Conservation (phyloP, 306 rosid species). For the Lotus japonicus region DNA sequence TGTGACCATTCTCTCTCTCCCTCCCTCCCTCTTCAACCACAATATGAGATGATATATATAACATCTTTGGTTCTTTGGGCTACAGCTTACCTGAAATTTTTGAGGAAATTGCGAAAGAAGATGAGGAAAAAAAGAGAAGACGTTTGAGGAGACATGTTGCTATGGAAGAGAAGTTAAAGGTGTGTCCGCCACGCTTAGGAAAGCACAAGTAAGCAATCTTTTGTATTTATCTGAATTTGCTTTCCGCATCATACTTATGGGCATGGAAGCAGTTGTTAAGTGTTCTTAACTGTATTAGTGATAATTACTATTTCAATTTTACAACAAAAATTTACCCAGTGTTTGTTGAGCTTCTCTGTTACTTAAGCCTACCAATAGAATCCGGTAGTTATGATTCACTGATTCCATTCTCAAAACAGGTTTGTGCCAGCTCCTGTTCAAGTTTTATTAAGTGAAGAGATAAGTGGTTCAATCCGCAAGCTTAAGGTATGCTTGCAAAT, state of each 20-base stretch:
- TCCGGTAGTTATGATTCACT: background rate
- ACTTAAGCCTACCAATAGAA: background rate
- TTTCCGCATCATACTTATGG: background rate
- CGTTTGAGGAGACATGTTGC: constrained; percentile 61
- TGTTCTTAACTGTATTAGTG: background rate
- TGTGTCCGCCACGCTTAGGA: constrained; percentile 80
- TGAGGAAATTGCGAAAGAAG: constrained; percentile 70
- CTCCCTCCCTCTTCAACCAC: background rate
- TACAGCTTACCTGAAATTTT: constrained; percentile 63
- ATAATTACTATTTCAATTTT: background rate
- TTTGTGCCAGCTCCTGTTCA: constrained; percentile 86
- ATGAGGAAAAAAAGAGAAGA: constrained; percentile 51
- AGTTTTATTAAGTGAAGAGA: constrained; percentile 80
- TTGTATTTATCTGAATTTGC: background rate
- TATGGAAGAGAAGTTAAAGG: constrained; percentile 62
- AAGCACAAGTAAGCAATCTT: constrained; percentile 63
- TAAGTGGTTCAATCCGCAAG: constrained; percentile 82
- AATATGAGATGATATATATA: background rate
- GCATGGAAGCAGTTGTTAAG: background rate
- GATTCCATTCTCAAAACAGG: constrained; percentile 33
- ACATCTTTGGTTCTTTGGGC: background rate
- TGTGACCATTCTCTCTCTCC: background rate
- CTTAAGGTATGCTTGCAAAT: constrained; percentile 48
- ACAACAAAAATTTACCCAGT: background rate
- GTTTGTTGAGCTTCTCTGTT: background rate